phyloP scores from a whole-genome alignment of 495 filamentous ascomycete species.

The Xylaria telfairii region DNA sequence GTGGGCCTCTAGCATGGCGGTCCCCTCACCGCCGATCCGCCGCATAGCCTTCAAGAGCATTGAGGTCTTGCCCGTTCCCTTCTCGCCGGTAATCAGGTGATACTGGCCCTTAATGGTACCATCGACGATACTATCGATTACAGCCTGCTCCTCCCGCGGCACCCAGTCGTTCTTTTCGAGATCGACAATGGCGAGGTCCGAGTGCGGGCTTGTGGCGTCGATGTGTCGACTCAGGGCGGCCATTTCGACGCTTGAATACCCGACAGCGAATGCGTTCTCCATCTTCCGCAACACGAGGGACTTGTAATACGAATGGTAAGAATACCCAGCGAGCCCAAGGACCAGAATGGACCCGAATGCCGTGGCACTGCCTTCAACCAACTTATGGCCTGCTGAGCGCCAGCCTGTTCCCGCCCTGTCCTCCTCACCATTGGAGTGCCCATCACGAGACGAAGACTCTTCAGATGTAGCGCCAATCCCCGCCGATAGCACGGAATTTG shows the following conservation, averaged over 20 bases:
- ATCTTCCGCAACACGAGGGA: conserved; percentile 86
- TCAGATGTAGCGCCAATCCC: conserved; percentile 1
- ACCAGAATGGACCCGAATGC: conserved; percentile 81
- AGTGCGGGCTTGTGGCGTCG: conserved; percentile 40
- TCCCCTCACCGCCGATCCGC: conserved; percentile 81
- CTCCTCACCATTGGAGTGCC: neutral
- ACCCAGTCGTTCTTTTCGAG: conserved; percentile 74
- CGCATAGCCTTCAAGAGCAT: conserved; percentile 94
- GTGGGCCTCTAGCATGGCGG: conserved; percentile 91
- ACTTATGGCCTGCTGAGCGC: conserved; percentile 58
- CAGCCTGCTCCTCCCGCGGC: conserved; percentile 72
- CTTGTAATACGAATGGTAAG: conserved; percentile 89
- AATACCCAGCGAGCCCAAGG: conserved; percentile 79
- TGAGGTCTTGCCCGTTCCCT: conserved; percentile 92
- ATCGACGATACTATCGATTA: conserved; percentile 76
- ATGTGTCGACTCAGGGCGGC: conserved; percentile 68
- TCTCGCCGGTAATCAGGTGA: conserved; percentile 89
- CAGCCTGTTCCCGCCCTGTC: conserved; percentile 1
- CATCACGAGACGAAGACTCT: neutral
- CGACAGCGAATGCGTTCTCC: conserved; percentile 83
- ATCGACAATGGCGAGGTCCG: conserved; percentile 33
- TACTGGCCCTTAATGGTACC: conserved; percentile 77
- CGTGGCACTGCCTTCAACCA: conserved; percentile 84
- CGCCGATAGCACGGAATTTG: neutral
- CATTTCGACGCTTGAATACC: conserved; percentile 86